Percentiles rank a stretch among this genome's conserved stretches.
These are phyloP conservation scores for Plantago coronopus DNA, from an alignment of 305 asterid species.

Conservation along the genomic window DNA sequence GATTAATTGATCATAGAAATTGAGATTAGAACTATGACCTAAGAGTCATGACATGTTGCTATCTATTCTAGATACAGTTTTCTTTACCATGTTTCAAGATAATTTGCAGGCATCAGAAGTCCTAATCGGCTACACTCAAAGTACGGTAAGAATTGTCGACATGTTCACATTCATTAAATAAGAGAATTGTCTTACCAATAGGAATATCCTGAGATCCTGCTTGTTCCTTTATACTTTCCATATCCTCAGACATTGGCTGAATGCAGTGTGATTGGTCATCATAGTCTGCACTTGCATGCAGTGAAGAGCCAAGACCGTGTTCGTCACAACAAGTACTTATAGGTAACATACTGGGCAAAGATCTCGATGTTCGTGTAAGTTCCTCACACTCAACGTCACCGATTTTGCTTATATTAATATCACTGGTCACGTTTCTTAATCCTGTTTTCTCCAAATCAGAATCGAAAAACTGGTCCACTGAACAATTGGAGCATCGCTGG, in stretches of 20 bases:
- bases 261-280: constrained; percentile 25
- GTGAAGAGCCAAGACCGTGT: constrained; percentile 20
- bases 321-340: constrained; percentile 28
- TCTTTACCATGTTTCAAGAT: neutral
- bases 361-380: constrained; percentile 39
- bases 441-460: constrained; percentile 28
- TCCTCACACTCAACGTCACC: constrained; percentile 33
- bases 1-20: too few relatives aligned
- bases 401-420: constrained; percentile 34
- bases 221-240: constrained; percentile 25
- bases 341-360: constrained; percentile 58
- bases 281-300: constrained; percentile 15
- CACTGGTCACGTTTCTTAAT: constrained; percentile 43
- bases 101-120: neutral
- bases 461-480: constrained; percentile 36
- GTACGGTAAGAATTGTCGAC: neutral
- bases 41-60: neutral
- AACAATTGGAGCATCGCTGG: constrained; percentile 24
- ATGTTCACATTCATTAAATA: neutral
- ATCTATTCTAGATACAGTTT: neutral
- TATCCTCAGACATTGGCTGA: constrained; percentile 28
- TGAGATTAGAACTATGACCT: neutral
- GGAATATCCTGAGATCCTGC: constrained; percentile 30
- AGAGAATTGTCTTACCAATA: constrained; percentile 40
- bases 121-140: neutral